A percentile compares a stretch with the other conserved stretches of the same genome.
phyloP scores from a whole-genome alignment of 805 yeast genomes.

The Candida suzukii region DNA sequence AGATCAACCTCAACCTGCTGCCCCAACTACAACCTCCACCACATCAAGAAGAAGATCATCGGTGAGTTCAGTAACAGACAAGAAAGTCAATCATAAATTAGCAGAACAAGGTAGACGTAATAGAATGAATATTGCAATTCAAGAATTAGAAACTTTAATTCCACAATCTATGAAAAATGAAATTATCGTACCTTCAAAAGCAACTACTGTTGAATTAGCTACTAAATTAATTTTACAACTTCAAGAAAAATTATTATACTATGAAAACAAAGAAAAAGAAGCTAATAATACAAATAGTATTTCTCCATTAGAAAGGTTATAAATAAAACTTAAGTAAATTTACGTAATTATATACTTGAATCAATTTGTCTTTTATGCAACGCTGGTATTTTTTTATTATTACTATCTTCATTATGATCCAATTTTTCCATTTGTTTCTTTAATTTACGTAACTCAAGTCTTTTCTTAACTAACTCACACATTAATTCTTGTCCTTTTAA shows the following conservation, averaged over 20 bases:
- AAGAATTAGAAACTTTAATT: conserved; percentile 60
- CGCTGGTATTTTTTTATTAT: conserved; percentile 13
- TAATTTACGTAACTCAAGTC: too few relatives aligned
- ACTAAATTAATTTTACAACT: conserved; percentile 55
- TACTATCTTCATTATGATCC: not conserved
- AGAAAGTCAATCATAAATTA: conserved; percentile 73
- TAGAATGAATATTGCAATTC: conserved; percentile 82
- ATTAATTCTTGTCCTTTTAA: conserved; percentile 22
- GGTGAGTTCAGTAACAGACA: conserved; percentile 23
- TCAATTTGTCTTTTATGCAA: conserved; percentile 10
- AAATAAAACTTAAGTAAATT: too few relatives aligned
- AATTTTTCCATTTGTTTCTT: too few relatives aligned
- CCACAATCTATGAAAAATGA: conserved; percentile 54
- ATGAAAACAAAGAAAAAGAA: too few relatives aligned
- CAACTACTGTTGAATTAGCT: conserved; percentile 92
- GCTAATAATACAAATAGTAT: too few relatives aligned
- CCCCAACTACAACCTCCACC: not conserved
- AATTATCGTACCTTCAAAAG: conserved; percentile 75
- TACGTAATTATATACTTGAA: not conserved
- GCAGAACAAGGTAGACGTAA: conserved; percentile 97
- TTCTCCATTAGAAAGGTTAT: not conserved
- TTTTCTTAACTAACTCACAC: conserved; percentile 26
- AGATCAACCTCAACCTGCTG: not conserved
- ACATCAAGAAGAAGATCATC: conserved; percentile 7
- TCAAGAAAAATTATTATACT: conserved; percentile 11